Conservation (phyloP, 139 green algal species). For the Zygnema circumcarinatum region DNA sequence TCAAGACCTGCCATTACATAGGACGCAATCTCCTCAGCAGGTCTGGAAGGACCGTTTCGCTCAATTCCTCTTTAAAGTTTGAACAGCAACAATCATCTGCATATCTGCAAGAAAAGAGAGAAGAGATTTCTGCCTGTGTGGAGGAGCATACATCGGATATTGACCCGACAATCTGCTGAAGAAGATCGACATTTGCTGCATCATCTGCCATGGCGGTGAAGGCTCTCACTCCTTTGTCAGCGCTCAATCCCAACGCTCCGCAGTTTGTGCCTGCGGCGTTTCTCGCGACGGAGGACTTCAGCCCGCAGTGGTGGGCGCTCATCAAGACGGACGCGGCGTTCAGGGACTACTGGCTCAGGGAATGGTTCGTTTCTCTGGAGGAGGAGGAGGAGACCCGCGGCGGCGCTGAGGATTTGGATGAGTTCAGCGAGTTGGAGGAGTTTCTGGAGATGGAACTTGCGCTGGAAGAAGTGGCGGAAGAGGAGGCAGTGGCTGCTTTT, state of each 20-base stretch:
- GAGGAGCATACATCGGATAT: too few relatives aligned
- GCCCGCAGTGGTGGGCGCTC: not conserved
- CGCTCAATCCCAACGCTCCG: slow-evolving; percentile 20
- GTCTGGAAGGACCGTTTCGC: too few relatives aligned
- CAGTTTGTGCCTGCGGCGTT: slow-evolving; percentile 25
- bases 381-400: not conserved
- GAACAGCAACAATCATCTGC: too few relatives aligned
- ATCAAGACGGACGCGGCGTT: slow-evolving; percentile 14
- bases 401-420: not conserved
- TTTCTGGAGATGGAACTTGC: not conserved
- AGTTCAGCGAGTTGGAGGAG: not conserved
- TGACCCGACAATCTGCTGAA: not conserved
- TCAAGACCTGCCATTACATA: too few relatives aligned
- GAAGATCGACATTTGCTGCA: too few relatives aligned
- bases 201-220: slow-evolving; percentile 19
- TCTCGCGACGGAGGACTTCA: slow-evolving; percentile 17
- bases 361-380: not conserved
- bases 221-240: slow-evolving; percentile 12
- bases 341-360: slow-evolving; percentile 23
- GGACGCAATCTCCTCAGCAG: too few relatives aligned
- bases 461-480: not conserved
- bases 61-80: too few relatives aligned
- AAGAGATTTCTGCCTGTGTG: too few relatives aligned
- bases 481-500: not conserved
- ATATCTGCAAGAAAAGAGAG: too few relatives aligned